Conservation (phyloP, 192 early-diverging fungal species). For the Lobosporangium transversale region DNA sequence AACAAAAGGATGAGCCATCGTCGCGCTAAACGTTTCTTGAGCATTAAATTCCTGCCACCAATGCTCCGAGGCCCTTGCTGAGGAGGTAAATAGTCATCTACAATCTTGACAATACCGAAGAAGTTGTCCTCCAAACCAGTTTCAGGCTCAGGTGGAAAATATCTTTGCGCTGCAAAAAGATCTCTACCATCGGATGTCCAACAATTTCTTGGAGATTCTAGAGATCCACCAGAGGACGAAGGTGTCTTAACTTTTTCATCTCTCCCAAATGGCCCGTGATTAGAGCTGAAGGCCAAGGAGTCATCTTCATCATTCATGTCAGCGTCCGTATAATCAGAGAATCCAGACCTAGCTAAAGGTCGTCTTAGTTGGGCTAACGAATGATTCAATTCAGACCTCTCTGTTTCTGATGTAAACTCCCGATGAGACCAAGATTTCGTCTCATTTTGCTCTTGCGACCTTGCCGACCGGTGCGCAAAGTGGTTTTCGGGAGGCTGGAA, state of each 20-base stretch:
- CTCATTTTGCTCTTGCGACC: neutral
- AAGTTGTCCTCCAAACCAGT: slow-evolving; percentile 52
- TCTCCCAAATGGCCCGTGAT: neutral
- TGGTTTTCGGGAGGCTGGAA: slow-evolving; percentile 47
- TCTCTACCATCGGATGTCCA: slow-evolving; percentile 9
- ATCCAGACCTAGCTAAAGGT: neutral
- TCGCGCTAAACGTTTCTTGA: slow-evolving; percentile 40
- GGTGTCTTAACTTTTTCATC: no score
- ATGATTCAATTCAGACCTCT: neutral
- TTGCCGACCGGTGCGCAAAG: slow-evolving; percentile 31
- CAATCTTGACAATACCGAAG: slow-evolving; percentile 53
- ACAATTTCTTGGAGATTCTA: neutral
- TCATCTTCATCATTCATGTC: slow-evolving; percentile 30
- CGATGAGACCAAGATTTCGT: slow-evolving; percentile 27
- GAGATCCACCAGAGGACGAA: no score
- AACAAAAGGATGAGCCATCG: slow-evolving; percentile 16
- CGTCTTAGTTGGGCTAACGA: neutral
- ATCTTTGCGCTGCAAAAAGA: slow-evolving; percentile 32
- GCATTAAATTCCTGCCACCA: slow-evolving; percentile 37
- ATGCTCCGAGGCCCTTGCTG: slow-evolving; percentile 29
- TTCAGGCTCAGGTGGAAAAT: slow-evolving; percentile 45
- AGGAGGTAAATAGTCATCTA: slow-evolving; percentile 41
- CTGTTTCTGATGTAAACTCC: neutral
- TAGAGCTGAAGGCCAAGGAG: neutral
- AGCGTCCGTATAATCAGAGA: slow-evolving; percentile 1